phyloP scores from a whole-genome alignment of 495 filamentous ascomycete species.

The Penicillium manginii region DNA sequence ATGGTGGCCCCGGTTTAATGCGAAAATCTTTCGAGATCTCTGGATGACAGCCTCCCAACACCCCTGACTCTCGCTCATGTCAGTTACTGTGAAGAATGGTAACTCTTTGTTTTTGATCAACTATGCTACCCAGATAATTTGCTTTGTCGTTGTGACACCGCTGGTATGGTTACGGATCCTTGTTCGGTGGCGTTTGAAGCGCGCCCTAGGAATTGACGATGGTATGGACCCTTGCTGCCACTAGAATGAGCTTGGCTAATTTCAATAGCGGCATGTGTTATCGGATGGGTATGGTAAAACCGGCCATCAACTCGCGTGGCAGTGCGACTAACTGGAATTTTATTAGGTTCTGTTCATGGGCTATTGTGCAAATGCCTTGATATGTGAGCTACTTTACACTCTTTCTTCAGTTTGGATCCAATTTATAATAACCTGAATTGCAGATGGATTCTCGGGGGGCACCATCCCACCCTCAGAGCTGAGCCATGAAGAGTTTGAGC shows the following conservation, averaged over 20 bases:
- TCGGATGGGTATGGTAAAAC: conserved; percentile 8
- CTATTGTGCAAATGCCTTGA: conserved; percentile 12
- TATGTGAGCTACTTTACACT: neutral
- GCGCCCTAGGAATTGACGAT: conserved; percentile 14
- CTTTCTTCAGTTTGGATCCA: neutral
- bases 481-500: neutral
- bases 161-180: conserved; percentile 12
- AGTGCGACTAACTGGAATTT: neutral
- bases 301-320: neutral
- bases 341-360: conserved; percentile 14
- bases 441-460: conserved; percentile 3
- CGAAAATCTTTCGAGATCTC: neutral
- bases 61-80: neutral
- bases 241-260: neutral
- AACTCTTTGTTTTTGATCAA: conserved; percentile 5
- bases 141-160: conserved; percentile 13
- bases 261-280: conserved; percentile 2
- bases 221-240: conserved; percentile 7
- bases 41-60: neutral
- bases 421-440: neutral
- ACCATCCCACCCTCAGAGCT: neutral
- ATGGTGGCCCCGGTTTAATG: conserved; percentile 2
- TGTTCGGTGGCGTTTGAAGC: conserved; percentile 15
- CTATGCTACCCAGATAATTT: conserved; percentile 15
- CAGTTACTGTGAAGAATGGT: conserved; percentile 5